These are phyloP conservation scores for Ophiocordyceps polyrhachis-furcata DNA, from an alignment of 2,329 filamentous ascomycete species.

Conservation along the genomic window DNA sequence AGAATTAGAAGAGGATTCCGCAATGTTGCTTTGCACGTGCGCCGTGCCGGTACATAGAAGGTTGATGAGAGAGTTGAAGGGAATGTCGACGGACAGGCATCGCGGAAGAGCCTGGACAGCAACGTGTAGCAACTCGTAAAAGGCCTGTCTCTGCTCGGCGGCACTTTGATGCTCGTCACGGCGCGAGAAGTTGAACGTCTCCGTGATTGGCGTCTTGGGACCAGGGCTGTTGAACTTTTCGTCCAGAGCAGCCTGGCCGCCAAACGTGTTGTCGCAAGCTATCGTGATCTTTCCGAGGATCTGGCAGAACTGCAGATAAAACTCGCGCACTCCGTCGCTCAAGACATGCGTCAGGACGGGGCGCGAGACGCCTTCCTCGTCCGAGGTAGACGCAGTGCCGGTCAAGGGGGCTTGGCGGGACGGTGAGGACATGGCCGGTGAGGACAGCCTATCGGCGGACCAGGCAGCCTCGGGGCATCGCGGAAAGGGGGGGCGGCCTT, in stretches of 20 bases:
- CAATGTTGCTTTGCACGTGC: conserved; percentile 84
- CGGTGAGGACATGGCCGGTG: conserved; percentile 30
- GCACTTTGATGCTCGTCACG: conserved; percentile 58
- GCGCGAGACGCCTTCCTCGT: conserved; percentile 48
- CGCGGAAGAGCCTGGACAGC: conserved; percentile 87
- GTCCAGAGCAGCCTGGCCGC: conserved; percentile 83
- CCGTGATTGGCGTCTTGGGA: conserved; percentile 86
- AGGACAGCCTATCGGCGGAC: conserved; percentile 23
- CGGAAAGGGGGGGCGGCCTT: conserved; percentile 67
- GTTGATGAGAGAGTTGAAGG: conserved; percentile 86
- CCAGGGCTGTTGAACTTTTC: conserved; percentile 81
- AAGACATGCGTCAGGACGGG: conserved; percentile 45
- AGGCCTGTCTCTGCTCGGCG: conserved; percentile 75
- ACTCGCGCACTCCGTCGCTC: conserved; percentile 61
- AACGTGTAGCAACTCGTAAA: conserved; percentile 89
- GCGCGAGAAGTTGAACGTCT: conserved; percentile 79
- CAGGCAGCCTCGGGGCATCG: conserved; percentile 33
- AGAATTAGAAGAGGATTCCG: conserved; percentile 77
- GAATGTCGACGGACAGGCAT: conserved; percentile 80
- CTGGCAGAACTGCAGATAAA: conserved; percentile 82
- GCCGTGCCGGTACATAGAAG: conserved; percentile 90
- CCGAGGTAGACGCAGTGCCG: conserved; percentile 9
- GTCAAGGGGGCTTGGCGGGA: conserved; percentile 10
- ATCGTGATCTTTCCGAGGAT: conserved; percentile 92
- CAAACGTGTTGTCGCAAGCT: conserved; percentile 92